Percentiles rank a stretch among this genome's conserved stretches.
Evolutionary conservation across 2,329 filamentous ascomycete genomes (phyloP).

Genomic region (Sarocladium strictum): DNA sequence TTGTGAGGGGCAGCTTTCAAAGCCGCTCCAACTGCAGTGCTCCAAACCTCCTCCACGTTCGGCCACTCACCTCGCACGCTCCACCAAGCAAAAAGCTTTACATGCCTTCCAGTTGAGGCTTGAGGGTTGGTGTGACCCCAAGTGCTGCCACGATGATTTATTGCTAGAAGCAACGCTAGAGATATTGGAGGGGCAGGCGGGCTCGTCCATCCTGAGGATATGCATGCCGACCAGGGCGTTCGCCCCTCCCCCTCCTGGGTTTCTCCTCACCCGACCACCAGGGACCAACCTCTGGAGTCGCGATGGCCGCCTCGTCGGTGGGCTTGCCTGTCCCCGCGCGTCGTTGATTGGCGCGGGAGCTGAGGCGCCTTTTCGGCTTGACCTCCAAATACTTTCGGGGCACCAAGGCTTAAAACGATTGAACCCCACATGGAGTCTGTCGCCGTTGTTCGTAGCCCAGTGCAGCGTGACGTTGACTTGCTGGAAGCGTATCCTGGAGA

Average conservation of each 20-base stretch:
- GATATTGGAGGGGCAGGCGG: neutral
- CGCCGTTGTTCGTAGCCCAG: neutral
- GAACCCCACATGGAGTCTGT: conserved; percentile 1
- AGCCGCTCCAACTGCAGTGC: conserved; percentile 7
- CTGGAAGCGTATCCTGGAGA: neutral
- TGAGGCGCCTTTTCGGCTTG: conserved; percentile 10
- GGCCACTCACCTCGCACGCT: neutral
- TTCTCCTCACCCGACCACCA: neutral
- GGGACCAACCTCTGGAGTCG: neutral
- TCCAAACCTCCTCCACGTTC: neutral
- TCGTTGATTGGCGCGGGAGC: conserved; percentile 14
- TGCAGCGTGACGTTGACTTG: conserved; percentile 5
- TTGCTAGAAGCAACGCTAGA: conserved; percentile 6
- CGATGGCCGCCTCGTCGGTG: neutral
- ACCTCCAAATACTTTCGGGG: conserved; percentile 6
- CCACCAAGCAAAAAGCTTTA: conserved; percentile 8
- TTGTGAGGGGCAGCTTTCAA: conserved; percentile 1
- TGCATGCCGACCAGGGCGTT: neutral
- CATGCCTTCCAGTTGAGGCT: neutral
- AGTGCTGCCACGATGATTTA: neutral
- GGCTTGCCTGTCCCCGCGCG: conserved; percentile 3
- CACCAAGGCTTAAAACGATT: conserved; percentile 4
- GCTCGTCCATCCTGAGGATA: neutral
- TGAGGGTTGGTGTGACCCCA: conserved; percentile 1
- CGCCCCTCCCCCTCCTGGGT: neutral